Base-by-base conservation (phyloP, 2,329 filamentous ascomycete species). In the Talaromyces sp. region DNA sequence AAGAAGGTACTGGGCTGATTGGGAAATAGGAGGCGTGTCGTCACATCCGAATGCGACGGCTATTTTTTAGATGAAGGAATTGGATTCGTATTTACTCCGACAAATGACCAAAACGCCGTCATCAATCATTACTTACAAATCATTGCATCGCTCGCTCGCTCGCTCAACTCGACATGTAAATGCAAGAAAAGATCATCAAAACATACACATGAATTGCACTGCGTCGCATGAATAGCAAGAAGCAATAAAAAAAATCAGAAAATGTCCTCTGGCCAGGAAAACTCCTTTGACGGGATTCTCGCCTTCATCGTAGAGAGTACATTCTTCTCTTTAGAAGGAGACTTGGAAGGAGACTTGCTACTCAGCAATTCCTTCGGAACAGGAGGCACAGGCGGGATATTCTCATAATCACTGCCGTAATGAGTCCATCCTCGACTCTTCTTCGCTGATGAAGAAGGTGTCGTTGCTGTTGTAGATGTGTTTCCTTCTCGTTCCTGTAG, bases 221-320 rank as follows among this genome's bases (percentile, higher is more conserved):
- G 27, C 25, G 5, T 11, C 2, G 47, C 25, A 29, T 17, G 5
- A n/a, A n/a, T 27, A 29, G 15, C 10, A 53, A 47, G 6, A 36
- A 56, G 34, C n/a, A 51, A 40, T n/a, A 38, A 29, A 36, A 31
- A 4, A 27, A 36, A 36, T 77, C 68, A 81, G 65, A 81, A 81
- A 8, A 79, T 74, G 67, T 80, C 79, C 8, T 79, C 78, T 5
- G 78, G 78, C 80, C 80, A 82, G 25, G 75, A 72, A 63, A 79
- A 81, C n/a, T 71, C 69, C 49, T 61, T 61, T 47, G 75, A 69
- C 17, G 65, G 67, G 29, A 54, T 27, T 45, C 67, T 47, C 53
- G 47, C 31, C 22, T 51, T 61, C 31, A 61, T 59, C 7, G 56
- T 31, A 22, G 56, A 67, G 27, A 25, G 15, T 25, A 56, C 49